A percentile compares a stretch with the other conserved stretches of the same genome.
Evolutionary conservation across 805 yeast genomes (phyloP).

Genomic region (Cyberlindnera misumaiensis): DNA sequence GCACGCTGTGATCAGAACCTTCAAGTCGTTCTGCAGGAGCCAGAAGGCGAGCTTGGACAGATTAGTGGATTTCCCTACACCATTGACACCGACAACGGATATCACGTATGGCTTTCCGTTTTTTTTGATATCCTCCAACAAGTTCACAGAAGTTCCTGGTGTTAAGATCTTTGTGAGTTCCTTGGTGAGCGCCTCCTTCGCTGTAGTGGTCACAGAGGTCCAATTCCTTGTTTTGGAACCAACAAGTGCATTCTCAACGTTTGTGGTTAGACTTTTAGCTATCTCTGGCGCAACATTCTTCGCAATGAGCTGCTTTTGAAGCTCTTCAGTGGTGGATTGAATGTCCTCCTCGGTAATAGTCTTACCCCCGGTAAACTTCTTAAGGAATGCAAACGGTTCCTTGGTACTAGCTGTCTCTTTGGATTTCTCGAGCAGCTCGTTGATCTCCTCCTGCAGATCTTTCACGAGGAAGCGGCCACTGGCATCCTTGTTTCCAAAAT

Average conservation of each 20-base stretch:
- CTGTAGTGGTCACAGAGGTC: constrained; percentile 69
- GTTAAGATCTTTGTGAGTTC: constrained; percentile 71
- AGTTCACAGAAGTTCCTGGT: constrained; percentile 85
- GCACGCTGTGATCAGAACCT: constrained; percentile 89
- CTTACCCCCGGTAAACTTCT: constrained; percentile 62
- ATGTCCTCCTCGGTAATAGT: constrained; percentile 59
- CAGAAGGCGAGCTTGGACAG: constrained; percentile 91
- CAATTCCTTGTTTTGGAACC: constrained; percentile 70
- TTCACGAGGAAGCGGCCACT: constrained; percentile 59
- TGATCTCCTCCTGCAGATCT: constrained; percentile 51
- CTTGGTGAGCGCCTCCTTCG: constrained; percentile 55
- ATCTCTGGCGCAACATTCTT: constrained; percentile 92
- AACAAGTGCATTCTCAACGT: constrained; percentile 60
- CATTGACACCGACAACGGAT: constrained; percentile 95
- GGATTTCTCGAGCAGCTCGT: constrained; percentile 29
- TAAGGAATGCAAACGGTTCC: constrained; percentile 52
- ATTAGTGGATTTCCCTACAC: constrained; percentile 96
- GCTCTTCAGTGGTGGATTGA: constrained; percentile 52
- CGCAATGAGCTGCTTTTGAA: constrained; percentile 70
- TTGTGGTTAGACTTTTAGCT: constrained; percentile 62
- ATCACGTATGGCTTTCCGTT: constrained; percentile 71
- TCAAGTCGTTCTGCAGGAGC: constrained; percentile 84
- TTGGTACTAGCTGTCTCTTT: constrained; percentile 21
- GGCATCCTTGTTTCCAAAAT: constrained; percentile 34
- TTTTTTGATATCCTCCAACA: constrained; percentile 64